Conservation (phyloP, 495 filamentous ascomycete species). For the Haplographium delicatum region DNA sequence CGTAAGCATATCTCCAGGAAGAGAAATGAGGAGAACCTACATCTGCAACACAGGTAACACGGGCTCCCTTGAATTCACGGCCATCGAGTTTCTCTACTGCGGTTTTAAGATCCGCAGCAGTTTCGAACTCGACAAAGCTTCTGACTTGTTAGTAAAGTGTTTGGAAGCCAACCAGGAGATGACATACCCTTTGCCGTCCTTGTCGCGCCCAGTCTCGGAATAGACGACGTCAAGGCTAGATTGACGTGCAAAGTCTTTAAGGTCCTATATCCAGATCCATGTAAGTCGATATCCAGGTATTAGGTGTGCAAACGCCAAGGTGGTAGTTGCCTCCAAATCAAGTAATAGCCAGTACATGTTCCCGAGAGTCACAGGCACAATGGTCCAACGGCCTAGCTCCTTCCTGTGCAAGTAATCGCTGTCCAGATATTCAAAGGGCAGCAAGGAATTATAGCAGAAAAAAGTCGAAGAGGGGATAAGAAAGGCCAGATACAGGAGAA, state of each 20-base stretch:
- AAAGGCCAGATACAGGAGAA: constrained; percentile 29
- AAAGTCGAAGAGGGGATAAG: constrained; percentile 25
- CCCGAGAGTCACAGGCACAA: constrained; percentile 18
- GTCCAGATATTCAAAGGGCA: constrained; percentile 22
- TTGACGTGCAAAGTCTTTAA: constrained; percentile 98
- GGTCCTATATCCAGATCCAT: constrained; percentile 72
- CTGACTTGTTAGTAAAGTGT: constrained; percentile 24
- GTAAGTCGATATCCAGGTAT: constrained; percentile 53
- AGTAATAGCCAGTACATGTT: constrained; percentile 15
- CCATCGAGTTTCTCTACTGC: constrained; percentile 91
- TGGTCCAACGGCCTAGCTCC: constrained; percentile 18
- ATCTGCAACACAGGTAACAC: constrained; percentile 79
- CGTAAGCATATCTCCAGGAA: not conserved
- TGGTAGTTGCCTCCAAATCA: constrained; percentile 10
- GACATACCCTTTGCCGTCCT: constrained; percentile 86
- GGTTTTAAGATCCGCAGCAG: constrained; percentile 76
- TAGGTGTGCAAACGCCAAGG: constrained; percentile 22
- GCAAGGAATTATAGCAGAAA: constrained; percentile 26
- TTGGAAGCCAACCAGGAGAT: not conserved
- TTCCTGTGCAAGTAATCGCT: constrained; percentile 12
- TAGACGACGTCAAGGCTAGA: constrained; percentile 97
- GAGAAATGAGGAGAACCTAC: constrained; percentile 46
- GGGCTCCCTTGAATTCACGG: constrained; percentile 82
- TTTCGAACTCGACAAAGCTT: constrained; percentile 98
- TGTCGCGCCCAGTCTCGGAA: constrained; percentile 91